These are phyloP conservation scores for Oryza glumipatula DNA, from an alignment of 176 grass and related monocot genomes.

Conservation along the genomic window DNA sequence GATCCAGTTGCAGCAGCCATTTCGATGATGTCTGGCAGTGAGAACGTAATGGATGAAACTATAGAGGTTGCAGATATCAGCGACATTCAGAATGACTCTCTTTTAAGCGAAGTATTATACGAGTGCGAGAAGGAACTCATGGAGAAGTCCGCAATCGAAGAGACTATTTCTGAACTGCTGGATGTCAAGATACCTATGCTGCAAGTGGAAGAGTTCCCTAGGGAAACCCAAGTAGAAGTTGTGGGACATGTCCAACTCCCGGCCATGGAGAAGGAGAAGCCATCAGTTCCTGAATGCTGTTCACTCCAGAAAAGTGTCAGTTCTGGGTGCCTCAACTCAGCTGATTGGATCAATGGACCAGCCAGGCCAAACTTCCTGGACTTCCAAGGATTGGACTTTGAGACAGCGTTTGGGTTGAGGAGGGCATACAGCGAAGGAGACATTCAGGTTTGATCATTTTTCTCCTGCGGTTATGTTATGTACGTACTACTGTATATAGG, in stretches of 20 bases:
- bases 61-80: constrained; percentile 50
- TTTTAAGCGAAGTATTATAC: constrained; percentile 71
- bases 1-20: constrained; percentile 68
- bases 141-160: constrained; percentile 81
- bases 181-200: constrained; percentile 88
- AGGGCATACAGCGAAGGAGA: constrained; percentile 95
- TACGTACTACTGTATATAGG: not conserved
- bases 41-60: constrained; percentile 59
- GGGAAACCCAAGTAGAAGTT: constrained; percentile 25
- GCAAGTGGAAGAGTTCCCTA: constrained; percentile 58
- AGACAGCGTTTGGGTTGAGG: constrained; percentile 77
- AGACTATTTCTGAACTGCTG: constrained; percentile 80
- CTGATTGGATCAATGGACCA: constrained; percentile 62
- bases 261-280: constrained; percentile 36
- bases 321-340: constrained; percentile 78
- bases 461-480: constrained; percentile 3
- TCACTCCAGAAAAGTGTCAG: constrained; percentile 90
- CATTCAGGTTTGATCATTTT: constrained; percentile 74
- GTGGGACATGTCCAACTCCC: no score
- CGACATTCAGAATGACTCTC: constrained; percentile 59
- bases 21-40: constrained; percentile 68
- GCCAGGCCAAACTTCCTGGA: constrained; percentile 82
- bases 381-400: constrained; percentile 84
- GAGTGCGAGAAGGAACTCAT: constrained; percentile 91
- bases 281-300: constrained; percentile 57